Conservation (phyloP, 2,329 filamentous ascomycete species). For the Aspergillus novoparasiticus region DNA sequence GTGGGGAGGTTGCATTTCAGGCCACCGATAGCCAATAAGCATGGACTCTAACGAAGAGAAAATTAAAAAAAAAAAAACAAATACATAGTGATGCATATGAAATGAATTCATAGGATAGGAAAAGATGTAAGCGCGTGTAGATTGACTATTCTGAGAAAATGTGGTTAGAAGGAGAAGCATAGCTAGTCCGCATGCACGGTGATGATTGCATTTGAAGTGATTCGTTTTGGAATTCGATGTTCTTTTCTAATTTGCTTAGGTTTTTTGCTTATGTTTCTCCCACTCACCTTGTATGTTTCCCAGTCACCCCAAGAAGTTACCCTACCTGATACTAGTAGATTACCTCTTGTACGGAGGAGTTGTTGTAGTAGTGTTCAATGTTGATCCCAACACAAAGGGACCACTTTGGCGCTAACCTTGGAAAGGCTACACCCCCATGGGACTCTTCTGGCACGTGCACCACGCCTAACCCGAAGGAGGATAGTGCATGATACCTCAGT, state of each 20-base stretch:
- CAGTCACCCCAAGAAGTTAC: background rate
- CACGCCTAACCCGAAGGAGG: background rate
- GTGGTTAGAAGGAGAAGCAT: background rate
- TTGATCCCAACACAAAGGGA: conserved; percentile 1
- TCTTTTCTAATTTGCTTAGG: too few relatives aligned
- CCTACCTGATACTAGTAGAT: too few relatives aligned
- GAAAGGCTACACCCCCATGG: background rate
- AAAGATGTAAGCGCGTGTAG: background rate
- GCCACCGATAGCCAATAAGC: conserved; percentile 12
- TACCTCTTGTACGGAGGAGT: background rate
- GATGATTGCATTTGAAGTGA: too few relatives aligned
- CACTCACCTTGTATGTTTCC: background rate
- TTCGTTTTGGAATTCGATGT: too few relatives aligned
- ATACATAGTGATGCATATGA: conserved; percentile 4
- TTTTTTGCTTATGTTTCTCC: background rate
- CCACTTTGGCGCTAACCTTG: background rate
- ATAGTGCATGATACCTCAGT: background rate
- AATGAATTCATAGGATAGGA: conserved; percentile 5
- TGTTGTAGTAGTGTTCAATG: too few relatives aligned
- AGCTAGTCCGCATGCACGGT: background rate
- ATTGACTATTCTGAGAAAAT: conserved; percentile 1
- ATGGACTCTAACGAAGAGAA: background rate
- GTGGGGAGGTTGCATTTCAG: conserved; percentile 22
- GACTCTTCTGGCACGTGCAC: background rate
- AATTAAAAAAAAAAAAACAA: background rate